phyloP scores from a whole-genome alignment of 306 rosid species.

The Glycyrrhiza uralensis region DNA sequence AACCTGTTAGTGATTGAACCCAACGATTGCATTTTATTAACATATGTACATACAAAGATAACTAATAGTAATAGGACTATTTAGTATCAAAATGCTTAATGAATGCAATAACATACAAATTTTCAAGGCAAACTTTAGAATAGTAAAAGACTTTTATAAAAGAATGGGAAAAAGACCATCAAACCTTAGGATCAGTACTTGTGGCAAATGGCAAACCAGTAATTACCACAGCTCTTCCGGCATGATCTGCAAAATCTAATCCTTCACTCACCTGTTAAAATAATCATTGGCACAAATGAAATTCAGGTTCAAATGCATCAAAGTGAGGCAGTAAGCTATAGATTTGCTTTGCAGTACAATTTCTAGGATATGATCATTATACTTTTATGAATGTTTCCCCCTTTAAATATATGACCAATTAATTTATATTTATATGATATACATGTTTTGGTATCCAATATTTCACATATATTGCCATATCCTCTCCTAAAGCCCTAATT shows the following conservation, averaged over 20 bases:
- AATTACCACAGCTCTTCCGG: conserved; percentile 92
- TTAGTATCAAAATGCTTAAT: background rate
- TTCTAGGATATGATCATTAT: conserved; percentile 8
- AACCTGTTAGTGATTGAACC: conserved; percentile 52
- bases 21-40: conserved; percentile 14
- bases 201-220: conserved; percentile 94
- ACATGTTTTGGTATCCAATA: background rate
- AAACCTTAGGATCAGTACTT: conserved; percentile 82
- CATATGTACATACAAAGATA: background rate
- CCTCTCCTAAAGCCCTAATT: background rate
- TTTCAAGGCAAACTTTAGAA: conserved; percentile 12
- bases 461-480: background rate
- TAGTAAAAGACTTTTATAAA: background rate
- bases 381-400: background rate
- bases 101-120: conserved; percentile 15
- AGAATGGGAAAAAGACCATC: conserved; percentile 16
- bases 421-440: background rate
- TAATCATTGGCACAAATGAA: conserved; percentile 13
- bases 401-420: conserved; percentile 3
- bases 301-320: conserved; percentile 15
- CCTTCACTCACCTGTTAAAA: conserved; percentile 90
- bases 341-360: conserved; percentile 20
- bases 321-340: background rate
- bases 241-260: conserved; percentile 93
- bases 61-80: background rate